Conservation (phyloP, 108 stramenopile genomes). For the Schizochytrium sp. region DNA sequence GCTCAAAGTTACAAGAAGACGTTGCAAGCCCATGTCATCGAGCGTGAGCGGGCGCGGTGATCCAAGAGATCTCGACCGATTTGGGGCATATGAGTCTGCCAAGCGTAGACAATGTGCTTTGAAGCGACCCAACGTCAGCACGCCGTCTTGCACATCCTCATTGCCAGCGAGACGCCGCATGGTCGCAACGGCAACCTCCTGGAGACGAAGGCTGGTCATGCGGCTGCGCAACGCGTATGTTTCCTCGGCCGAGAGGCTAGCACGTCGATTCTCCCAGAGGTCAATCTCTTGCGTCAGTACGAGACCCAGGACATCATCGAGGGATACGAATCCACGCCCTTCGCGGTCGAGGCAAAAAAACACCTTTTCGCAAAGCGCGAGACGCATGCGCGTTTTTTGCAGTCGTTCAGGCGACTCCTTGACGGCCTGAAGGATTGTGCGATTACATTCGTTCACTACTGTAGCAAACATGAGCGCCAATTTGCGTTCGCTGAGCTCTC, state of each 20-base stretch:
- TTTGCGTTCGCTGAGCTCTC: not conserved
- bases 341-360: not conserved
- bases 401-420: not conserved
- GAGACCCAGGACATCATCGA: not conserved
- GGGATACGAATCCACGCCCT: not conserved
- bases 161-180: not conserved
- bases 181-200: not conserved
- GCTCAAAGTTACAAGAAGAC: not conserved
- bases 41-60: not conserved
- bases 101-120: not conserved
- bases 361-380: conserved; percentile 8
- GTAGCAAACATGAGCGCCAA: not conserved
- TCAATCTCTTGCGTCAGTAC: not conserved
- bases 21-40: not conserved
- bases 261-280: not conserved
- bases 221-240: not conserved
- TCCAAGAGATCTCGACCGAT: not conserved
- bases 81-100: not conserved
- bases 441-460: not conserved
- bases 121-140: not conserved
- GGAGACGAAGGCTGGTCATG: not conserved
- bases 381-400: not conserved
- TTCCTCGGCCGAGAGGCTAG: not conserved
- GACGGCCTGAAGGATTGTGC: not conserved
- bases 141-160: not conserved